Base-by-base conservation (phyloP, 352 stramenopile species). In the Phytophthora pini region DNA sequence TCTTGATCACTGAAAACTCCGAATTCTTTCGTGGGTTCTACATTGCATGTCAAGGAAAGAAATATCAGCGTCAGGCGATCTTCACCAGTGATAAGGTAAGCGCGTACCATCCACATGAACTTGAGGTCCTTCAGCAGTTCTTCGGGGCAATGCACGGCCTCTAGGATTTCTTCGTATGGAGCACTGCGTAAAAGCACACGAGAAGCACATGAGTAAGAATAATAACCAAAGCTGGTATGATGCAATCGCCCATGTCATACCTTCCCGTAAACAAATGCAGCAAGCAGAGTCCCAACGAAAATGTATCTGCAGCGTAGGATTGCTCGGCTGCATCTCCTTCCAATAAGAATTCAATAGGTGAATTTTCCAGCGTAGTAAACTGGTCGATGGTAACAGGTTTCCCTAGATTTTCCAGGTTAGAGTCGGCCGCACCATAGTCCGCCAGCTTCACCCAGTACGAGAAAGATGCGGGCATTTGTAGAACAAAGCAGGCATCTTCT, bases 331-430 rank as follows among this genome's bases (percentile, higher is more conserved):
- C 72, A 65, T 98, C 90, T 29, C 98, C 98, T 43, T 97, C 73
- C 32, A 99, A 80, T 8, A 99, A 72, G 49, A 97, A 98, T 44
- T 99, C 98, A 20, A 97, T 82, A 2, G 98, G 94, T 12, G 95
- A 95, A 70, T 99, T 99, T 72, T 99, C 98, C 15, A 99, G 76
- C 15, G 98, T 99, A 27, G 97, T 98, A 66, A 99, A 99, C 52
- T 95, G 97, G 36, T 96, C 94, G 40, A 98, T 79, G 4, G 84
- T 96, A 3, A 99, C 90, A 1, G 89, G 89, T 52, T 93, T 82
- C n/a, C 90, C 94, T 46, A 98, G 78, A 24, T 84, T 94, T 12
- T 93, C 88, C 1, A 68, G 65, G 49, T 90, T 87, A 26, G 98
- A 93, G 60, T 98, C 93, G 5, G 97, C 92, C 2, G 97, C 99